A percentile compares a stretch with the other conserved stretches of the same genome.
These are phyloP conservation scores for Fusarium brevicatenulatum DNA, from an alignment of 2,329 filamentous ascomycete genomes.

Conservation along the genomic window DNA sequence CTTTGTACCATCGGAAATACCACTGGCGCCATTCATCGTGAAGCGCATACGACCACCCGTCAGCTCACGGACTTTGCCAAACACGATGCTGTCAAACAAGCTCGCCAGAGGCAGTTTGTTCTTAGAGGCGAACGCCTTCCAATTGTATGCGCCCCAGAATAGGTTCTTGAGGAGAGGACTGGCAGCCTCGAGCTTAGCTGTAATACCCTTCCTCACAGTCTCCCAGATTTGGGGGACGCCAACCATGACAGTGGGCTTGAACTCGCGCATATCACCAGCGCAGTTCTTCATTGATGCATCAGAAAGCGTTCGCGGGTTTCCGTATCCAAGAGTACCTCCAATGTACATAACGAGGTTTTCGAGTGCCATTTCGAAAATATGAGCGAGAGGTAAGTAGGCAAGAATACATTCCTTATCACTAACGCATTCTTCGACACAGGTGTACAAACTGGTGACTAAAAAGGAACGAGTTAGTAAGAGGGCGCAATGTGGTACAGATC, in stretches of 20 bases:
- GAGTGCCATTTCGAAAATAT: conserved; percentile 96
- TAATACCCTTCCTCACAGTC: conserved; percentile 93
- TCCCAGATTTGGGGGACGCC: conserved; percentile 98
- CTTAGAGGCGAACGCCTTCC: conserved; percentile 68
- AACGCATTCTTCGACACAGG: conserved; percentile 80
- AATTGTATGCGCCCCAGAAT: conserved; percentile 75
- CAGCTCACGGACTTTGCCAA: conserved; percentile 89
- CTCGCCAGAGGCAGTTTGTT: conserved; percentile 72
- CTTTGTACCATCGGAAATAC: conserved; percentile 86
- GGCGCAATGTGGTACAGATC: conserved; percentile 32
- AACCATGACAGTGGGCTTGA: conserved; percentile 88
- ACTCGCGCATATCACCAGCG: conserved; percentile 91
- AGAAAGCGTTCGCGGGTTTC: conserved; percentile 87
- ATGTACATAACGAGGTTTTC: conserved; percentile 91
- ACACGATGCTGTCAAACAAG: conserved; percentile 83
- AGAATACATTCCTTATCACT: conserved; percentile 82
- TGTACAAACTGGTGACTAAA: conserved; percentile 79
- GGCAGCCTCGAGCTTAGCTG: conserved; percentile 78
- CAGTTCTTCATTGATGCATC: conserved; percentile 89
- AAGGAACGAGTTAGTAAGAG: conserved; percentile 26
- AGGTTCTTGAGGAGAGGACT: conserved; percentile 77
- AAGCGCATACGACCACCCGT: conserved; percentile 90
- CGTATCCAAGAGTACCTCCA: conserved; percentile 93
- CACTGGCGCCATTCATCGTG: conserved; percentile 93
- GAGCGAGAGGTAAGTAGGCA: conserved; percentile 91